phyloP scores from a whole-genome alignment of 208 protist species.

The Porcisia deanei region DNA sequence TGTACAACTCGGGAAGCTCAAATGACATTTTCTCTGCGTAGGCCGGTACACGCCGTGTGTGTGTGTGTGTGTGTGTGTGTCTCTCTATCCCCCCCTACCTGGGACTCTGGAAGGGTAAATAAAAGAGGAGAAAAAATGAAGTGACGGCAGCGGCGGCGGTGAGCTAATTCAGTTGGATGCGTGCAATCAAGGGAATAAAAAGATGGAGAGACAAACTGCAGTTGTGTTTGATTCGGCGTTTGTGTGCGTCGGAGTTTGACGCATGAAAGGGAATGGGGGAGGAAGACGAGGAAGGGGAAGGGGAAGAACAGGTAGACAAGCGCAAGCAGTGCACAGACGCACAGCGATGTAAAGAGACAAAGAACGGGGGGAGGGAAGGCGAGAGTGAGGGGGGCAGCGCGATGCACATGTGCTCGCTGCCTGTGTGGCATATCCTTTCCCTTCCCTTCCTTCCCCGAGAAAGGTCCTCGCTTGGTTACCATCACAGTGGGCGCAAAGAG shows the following conservation, averaged over 20 bases:
- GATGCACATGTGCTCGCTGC: neutral
- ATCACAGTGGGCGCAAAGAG: neutral
- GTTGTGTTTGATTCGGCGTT: neutral
- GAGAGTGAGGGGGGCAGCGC: neutral
- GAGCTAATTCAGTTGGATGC: neutral
- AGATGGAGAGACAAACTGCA: neutral
- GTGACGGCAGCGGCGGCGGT: neutral
- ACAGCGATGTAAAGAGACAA: neutral
- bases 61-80: slow-evolving; percentile 7
- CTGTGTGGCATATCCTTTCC: neutral
- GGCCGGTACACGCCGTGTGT: neutral
- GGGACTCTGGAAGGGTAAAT: neutral
- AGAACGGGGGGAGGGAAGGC: neutral
- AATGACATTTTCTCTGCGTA: slow-evolving; percentile 52
- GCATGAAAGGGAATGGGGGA: neutral
- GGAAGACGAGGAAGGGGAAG: neutral
- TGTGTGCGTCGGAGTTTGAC: neutral
- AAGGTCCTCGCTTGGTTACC: neutral
- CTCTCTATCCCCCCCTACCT: too few species aligned
- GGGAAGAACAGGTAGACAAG: neutral
- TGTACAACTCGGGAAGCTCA: slow-evolving; percentile 73
- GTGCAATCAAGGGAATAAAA: neutral
- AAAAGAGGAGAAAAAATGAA: neutral
- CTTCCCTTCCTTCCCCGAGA: too few species aligned
- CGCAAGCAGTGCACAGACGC: neutral